Percentiles rank a stretch among this genome's conserved stretches.
phyloP scores from a whole-genome alignment of 108 stramenopile genomes.

The Aurantiochytrium sp. region DNA sequence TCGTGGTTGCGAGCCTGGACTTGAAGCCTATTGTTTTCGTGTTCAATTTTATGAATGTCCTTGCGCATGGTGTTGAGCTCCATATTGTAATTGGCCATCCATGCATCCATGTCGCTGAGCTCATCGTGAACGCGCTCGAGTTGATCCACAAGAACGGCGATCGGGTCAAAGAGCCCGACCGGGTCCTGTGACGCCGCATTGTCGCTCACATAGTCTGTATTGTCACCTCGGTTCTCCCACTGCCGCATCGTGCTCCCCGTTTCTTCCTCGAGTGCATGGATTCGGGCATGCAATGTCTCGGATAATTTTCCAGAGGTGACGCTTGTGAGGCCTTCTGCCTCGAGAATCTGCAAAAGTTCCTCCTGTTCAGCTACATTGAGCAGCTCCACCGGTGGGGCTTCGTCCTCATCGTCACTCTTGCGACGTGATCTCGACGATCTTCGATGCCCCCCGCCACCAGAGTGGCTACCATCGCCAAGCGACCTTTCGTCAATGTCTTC shows the following conservation, averaged over 20 bases:
- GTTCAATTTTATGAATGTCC: not conserved
- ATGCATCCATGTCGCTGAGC: constrained; percentile 9
- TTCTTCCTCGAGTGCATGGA: not conserved
- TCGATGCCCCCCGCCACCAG: not conserved
- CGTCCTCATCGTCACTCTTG: not conserved
- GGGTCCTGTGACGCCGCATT: not conserved
- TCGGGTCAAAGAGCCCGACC: not conserved
- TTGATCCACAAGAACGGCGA: not conserved
- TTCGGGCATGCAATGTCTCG: not conserved
- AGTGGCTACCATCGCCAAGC: not conserved
- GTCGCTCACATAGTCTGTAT: not conserved
- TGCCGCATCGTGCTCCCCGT: not conserved
- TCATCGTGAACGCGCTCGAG: not conserved
- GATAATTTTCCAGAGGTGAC: not conserved
- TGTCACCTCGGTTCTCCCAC: not conserved
- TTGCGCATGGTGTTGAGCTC: constrained; percentile 5
- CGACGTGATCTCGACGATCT: not conserved
- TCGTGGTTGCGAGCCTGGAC: not conserved
- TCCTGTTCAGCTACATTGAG: not conserved
- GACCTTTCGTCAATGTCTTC: not conserved
- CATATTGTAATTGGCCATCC: constrained; percentile 11
- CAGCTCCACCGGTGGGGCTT: not conserved
- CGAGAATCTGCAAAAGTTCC: not conserved
- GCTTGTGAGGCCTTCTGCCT: not conserved
- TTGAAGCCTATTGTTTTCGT: not conserved